Evolutionary conservation across 192 early-diverging fungal genomes (phyloP), one percentile per base, ranked within the genome.

Genomic region (Entophlyctis luteolus): DNA sequence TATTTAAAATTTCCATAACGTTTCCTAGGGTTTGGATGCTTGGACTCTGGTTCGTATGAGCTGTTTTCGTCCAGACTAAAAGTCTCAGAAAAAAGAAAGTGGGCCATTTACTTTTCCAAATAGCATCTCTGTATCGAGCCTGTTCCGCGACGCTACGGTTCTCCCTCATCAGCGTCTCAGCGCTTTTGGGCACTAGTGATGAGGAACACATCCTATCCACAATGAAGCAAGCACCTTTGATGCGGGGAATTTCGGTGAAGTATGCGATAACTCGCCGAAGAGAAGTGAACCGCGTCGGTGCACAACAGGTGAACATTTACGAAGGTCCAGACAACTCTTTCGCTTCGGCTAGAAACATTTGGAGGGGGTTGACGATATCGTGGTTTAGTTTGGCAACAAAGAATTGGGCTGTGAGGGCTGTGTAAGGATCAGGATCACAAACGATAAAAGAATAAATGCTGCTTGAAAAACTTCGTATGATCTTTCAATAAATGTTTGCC

Each of bases 261-360:
- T 10, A n/a, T 45, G 10, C 10, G 10, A 12, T 45, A n/a, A n/a
- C 10, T n/a, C n/a, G n/a, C n/a, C n/a, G n/a, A n/a, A n/a, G n/a
- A n/a, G 90, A 98, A 42, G 90, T 89, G 54, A 99, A 99, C 84
- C 98, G 98, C 85, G 81, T 99, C 4, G 71, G 98, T 55, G 91
- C 87, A 4, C 87, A 90, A 68, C 74, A 98, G 34, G 74, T 93
- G 23, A 81, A 88, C 74, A 72, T 77, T 18, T 70, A 77, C 18
- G 88, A 84, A 4, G 68, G 79, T 25, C 85, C 91, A 4, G 77
- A 73, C 62, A 95, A 91, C 69, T 77, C 79, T 4, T 77, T 84
- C 29, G 95, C 98, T 12, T 66, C 82, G 62, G 95, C n/a, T 99
- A 98, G 70, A 86, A 86, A 55, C 73, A 81, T 16, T 82, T 99